Conservation (phyloP, 176 grass and related monocot species). For the Hordeum vulgare region MorexV3_pseudomolecules_assembly NC_058524.1:512373768-512374267, state of each 20-base stretch:
- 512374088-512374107: conserved; percentile 34
- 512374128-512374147: conserved; percentile 36
- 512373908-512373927: conserved; percentile 11
- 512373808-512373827: conserved; percentile 20
- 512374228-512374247: background rate
- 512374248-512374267: conserved; percentile 39
- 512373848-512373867: background rate
- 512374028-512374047: conserved; percentile 13
- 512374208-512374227: conserved; percentile 3
- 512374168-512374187: conserved; percentile 38
- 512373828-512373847: conserved; percentile 9
- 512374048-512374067: conserved; percentile 8
- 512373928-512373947: conserved; percentile 9
- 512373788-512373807: conserved; percentile 13
- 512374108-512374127: conserved; percentile 2
- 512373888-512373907: conserved; percentile 24
- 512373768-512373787: background rate
- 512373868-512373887: conserved; percentile 41
- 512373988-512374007: conserved; percentile 17
- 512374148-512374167: conserved; percentile 37
- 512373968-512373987: conserved; percentile 35
- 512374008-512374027: conserved; percentile 13
- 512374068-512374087: conserved; percentile 17
- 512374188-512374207: conserved; percentile 8
- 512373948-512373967: conserved; percentile 22